Evolutionary conservation across 2,329 filamentous ascomycete genomes (phyloP), one percentile per base, ranked within the genome.

Genomic region (Neoscytalidium dimidiatum): DNA sequence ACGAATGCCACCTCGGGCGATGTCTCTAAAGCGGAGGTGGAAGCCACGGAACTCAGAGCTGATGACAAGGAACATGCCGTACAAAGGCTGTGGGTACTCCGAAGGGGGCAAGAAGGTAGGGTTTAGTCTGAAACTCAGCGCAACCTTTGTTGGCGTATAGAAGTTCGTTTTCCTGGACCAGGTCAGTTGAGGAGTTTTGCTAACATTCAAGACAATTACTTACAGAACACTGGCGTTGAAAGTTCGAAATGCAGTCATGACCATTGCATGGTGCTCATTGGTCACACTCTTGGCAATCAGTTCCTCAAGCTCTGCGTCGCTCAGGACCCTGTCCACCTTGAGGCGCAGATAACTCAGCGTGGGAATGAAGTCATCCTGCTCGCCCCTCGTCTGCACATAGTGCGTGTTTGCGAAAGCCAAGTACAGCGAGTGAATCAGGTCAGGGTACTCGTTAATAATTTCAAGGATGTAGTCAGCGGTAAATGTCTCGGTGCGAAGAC

Each of bases 21-120:
- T 97, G 73, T 99, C 95, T 73, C 94, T 89, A 88, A 99, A 99
- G 48, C 95, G 92, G 17, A 99, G 86, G 78, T 99, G 95, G 84
- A 99, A 99, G 38, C 95, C 95, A 69, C 95, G 90, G 74, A 96
- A 96, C 80, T 99, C 95, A 11, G 95, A 94, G 73, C 92, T 93
- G 78, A 99, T 97, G 69, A 99, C 92, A 60, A 99, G 85, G 85
- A 99, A 99, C 95, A 99, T 99, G 69, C 95, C 95, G 72, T 95
- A 99, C 8, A 99, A 84, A 6, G 90, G 92, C 77, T 94, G 92
- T 49, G 95, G 92, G 78, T 99, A 99, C 79, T 99, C 95, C 62
- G 94, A 88, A 67, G 90, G 85, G 4, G 95, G 95, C 41, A 99
- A 83, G 86, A 99, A 99, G 44, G 82, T 85, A 6, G 93, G 92